phyloP scores from a whole-genome alignment of 441 rosid species.

The Breynia disticha region DNA sequence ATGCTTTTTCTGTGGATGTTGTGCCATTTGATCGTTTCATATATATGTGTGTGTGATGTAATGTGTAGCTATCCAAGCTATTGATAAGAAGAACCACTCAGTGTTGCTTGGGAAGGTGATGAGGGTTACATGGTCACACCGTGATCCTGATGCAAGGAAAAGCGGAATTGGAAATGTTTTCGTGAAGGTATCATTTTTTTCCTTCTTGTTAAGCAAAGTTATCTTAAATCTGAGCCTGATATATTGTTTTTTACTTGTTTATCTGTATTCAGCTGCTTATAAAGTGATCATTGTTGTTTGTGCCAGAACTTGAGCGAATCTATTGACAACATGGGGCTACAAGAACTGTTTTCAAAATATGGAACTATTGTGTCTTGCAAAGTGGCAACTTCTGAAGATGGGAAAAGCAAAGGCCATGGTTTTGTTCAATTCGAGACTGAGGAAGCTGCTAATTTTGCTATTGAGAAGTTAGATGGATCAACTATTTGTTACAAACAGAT shows the following conservation, averaged over 20 bases:
- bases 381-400: constrained; percentile 52
- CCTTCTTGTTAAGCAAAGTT: background rate
- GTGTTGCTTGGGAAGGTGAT: constrained; percentile 38
- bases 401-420: constrained; percentile 61
- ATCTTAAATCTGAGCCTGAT: no score
- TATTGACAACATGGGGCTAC: constrained; percentile 34
- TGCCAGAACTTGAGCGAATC: constrained; percentile 43
- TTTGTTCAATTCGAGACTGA: constrained; percentile 67
- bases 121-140: constrained; percentile 49
- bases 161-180: constrained; percentile 43
- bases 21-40: background rate
- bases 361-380: constrained; percentile 68
- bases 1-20: background rate
- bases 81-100: constrained; percentile 30
- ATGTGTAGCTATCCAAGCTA: constrained; percentile 21
- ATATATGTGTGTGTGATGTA: constrained; percentile 2
- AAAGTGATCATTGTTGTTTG: background rate
- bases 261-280: no score
- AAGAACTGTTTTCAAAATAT: constrained; percentile 39
- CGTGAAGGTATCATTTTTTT: constrained; percentile 28
- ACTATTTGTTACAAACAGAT: constrained; percentile 43
- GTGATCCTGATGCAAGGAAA: constrained; percentile 38
- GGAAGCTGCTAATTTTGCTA: constrained; percentile 56
- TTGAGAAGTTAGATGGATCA: constrained; percentile 40
- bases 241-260: no score